Base-by-base conservation (phyloP, 2,329 filamentous ascomycete species). In the Diatrype stigma region DNA sequence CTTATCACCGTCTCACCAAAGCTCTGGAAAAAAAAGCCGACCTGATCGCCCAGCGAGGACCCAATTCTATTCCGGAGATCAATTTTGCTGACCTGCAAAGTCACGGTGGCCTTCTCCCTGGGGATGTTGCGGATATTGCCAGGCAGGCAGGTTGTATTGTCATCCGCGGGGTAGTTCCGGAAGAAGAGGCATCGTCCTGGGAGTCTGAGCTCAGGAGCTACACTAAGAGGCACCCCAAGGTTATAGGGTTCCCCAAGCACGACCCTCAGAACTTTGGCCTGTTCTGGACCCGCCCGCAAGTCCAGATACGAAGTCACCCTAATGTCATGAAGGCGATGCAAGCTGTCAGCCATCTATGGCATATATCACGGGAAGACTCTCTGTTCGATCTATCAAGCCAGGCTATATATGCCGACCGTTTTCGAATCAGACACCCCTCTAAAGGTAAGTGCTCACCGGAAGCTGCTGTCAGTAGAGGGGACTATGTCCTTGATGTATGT, bases 401-500 rank as follows among this genome's bases (percentile, higher is more conserved):
- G 42, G 54, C 59, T n/a, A 56, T 55, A 7, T 65, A 65, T 42
- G 49, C 62, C 0, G 62, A 65, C 51, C 54, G 61, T 1, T 58
- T 64, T 42, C 58, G 62, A 4, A 63, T 65, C 46, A 50, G 61
- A 6, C 48, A 59, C 44, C 61, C 62, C 17, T 55, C 55, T 3
- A 58, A 55, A 35, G 78, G 79, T 11, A 79, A 81, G 58, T 46
- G 7, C 14, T 22, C 21, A 22, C 7, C 21, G n/a, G n/a, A n/a
- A n/a, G n/a, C n/a, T n/a, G n/a, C n/a, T n/a, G n/a, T n/a, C n/a
- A n/a, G n/a, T n/a, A n/a, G n/a, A n/a, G n/a, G n/a, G n/a, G n/a
- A n/a, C n/a, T n/a, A n/a, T n/a, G n/a, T n/a, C n/a, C n/a, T n/a
- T n/a, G n/a, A n/a, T n/a, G n/a, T n/a, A n/a, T n/a, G n/a, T n/a